Evolutionary conservation across 2,329 filamentous ascomycete species (phyloP).

Genomic region (Aspergillus japonicus): DNA sequence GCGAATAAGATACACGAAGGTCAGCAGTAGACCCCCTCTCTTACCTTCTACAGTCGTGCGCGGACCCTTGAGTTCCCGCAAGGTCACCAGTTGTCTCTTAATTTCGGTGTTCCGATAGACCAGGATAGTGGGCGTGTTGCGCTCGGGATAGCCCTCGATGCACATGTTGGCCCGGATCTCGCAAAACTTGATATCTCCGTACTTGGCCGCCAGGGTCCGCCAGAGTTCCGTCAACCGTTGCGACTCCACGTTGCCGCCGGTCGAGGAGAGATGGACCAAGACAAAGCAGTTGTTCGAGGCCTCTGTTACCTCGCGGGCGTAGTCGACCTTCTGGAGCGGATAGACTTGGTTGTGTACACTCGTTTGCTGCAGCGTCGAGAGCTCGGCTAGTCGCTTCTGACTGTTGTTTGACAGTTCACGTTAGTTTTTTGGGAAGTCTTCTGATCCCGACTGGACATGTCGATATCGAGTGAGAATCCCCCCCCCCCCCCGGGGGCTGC

Average conservation of each 20-base stretch:
- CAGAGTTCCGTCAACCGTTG: slow-evolving; percentile 80
- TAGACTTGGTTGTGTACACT: slow-evolving; percentile 88
- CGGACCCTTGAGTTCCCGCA: slow-evolving; percentile 73
- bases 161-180: slow-evolving; percentile 90
- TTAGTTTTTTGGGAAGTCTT: too few species aligned
- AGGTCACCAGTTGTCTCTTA: slow-evolving; percentile 84
- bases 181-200: slow-evolving; percentile 95
- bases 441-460: too few species aligned
- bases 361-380: slow-evolving; percentile 71
- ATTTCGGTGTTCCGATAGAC: slow-evolving; percentile 94
- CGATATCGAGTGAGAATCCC: too few species aligned
- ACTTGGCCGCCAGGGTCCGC: slow-evolving; percentile 78
- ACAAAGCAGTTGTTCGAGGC: slow-evolving; percentile 69
- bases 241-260: slow-evolving; percentile 80
- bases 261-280: slow-evolving; percentile 75
- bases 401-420: slow-evolving; percentile 29
- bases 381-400: slow-evolving; percentile 80
- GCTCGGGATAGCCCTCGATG: slow-evolving; percentile 93
- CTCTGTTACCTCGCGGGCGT: slow-evolving; percentile 86
- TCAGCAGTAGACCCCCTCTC: slow-evolving; percentile 1
- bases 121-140: slow-evolving; percentile 90
- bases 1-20: not conserved
- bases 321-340: slow-evolving; percentile 91
- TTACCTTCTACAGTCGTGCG: slow-evolving; percentile 62
- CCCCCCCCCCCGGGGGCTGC: too few species aligned